A percentile compares a stretch with the other conserved stretches of the same genome.
Conservation (phyloP, 495 filamentous ascomycete species). For the Massariosphaeria phaeospora region DNA sequence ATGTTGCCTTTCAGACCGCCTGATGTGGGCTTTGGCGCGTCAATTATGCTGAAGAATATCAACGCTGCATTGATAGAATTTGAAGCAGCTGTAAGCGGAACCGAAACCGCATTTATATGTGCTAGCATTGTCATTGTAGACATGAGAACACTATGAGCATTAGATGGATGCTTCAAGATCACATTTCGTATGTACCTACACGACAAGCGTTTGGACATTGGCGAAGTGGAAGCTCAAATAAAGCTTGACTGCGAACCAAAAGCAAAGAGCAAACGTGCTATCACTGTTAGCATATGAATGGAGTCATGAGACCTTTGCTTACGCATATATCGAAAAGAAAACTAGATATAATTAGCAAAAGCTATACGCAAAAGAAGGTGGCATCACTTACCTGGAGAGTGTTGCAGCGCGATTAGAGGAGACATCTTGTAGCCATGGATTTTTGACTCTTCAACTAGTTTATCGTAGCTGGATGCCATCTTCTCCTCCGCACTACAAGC, state of each 20-base stretch:
- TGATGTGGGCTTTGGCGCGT: not conserved
- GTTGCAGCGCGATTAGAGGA: conserved; percentile 1
- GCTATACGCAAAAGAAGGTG: not conserved
- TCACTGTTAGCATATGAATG: not conserved
- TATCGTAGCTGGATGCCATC: not conserved
- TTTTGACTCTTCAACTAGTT: not conserved
- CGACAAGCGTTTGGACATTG: conserved; percentile 7
- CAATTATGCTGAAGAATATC: conserved; percentile 11
- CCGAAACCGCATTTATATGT: conserved; percentile 3
- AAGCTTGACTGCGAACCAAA: conserved; percentile 7
- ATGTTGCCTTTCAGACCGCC: not conserved
- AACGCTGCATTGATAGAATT: not conserved
- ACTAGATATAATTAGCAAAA: not conserved
- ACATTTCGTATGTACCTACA: not conserved
- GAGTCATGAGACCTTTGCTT: not conserved
- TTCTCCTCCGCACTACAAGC: conserved; percentile 15
- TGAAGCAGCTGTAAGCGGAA: conserved; percentile 3
- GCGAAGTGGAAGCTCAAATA: conserved; percentile 1
- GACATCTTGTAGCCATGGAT: conserved; percentile 1
- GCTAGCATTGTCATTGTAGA: conserved; percentile 8
- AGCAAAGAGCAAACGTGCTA: conserved; percentile 14
- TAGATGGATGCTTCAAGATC: not conserved
- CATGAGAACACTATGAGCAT: conserved; percentile 1
- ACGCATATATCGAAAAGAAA: conserved; percentile 10
- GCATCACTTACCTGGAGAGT: conserved; percentile 3